phyloP scores from a whole-genome alignment of 2,329 filamentous ascomycete genomes.

The Colletotrichum tropicicola region DNA sequence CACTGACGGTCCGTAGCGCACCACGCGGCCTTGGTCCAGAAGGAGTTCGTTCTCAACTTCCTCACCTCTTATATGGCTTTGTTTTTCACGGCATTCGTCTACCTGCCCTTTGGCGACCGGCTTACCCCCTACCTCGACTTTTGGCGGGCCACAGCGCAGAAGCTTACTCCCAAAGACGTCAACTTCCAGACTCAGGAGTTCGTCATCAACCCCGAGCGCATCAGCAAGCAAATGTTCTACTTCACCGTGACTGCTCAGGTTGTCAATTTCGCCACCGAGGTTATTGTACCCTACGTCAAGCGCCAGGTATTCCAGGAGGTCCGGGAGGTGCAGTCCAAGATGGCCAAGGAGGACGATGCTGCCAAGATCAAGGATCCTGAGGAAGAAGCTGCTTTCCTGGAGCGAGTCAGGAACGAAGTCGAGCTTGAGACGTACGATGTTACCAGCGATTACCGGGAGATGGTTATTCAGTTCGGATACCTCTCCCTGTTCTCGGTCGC shows the following conservation, averaged over 20 bases:
- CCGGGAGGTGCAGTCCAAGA: slow-evolving; percentile 74
- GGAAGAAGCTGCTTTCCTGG: slow-evolving; percentile 83
- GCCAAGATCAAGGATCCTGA: slow-evolving; percentile 68
- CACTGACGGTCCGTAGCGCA: slow-evolving; percentile 62
- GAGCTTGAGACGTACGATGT: slow-evolving; percentile 89
- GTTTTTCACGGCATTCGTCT: slow-evolving; percentile 93
- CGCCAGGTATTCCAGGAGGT: slow-evolving; percentile 81
- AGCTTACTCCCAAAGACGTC: slow-evolving; percentile 79
- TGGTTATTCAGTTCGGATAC: slow-evolving; percentile 89
- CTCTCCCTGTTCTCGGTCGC: slow-evolving; percentile 90
- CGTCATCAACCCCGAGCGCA: slow-evolving; percentile 81
- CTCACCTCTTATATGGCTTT: slow-evolving; percentile 94
- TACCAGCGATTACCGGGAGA: slow-evolving; percentile 89
- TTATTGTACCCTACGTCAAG: slow-evolving; percentile 86
- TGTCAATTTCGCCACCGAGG: slow-evolving; percentile 85
- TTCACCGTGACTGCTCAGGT: slow-evolving; percentile 95
- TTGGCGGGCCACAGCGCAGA: slow-evolving; percentile 78
- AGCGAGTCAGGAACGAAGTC: slow-evolving; percentile 83
- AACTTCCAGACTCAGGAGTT: slow-evolving; percentile 74
- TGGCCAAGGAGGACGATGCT: slow-evolving; percentile 59
- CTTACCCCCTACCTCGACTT: slow-evolving; percentile 88
- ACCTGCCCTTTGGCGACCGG: slow-evolving; percentile 87
- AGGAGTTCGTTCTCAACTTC: slow-evolving; percentile 96
- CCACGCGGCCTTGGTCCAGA: slow-evolving; percentile 85
- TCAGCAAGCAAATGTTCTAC: slow-evolving; percentile 93